Evolutionary conservation across 2,329 filamentous ascomycete genomes (phyloP), one percentile per base, ranked within the genome.

Genomic region (Phyllosticta citribraziliensis): DNA sequence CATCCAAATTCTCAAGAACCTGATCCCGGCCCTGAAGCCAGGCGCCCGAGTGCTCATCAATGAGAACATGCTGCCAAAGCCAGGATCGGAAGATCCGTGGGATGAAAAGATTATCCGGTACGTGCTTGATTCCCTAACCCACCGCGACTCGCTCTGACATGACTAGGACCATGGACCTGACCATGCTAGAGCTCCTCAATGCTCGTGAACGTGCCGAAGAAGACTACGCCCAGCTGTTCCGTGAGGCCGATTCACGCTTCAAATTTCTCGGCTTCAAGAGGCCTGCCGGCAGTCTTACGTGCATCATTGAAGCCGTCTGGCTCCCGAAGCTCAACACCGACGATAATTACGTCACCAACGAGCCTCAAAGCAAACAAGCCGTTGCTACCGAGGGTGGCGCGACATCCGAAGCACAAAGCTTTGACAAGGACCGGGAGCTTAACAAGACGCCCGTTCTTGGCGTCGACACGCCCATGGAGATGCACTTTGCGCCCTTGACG

Each of bases 51-150:
- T 64, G 30, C 59, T 64, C 22, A 58, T 64, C 47, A 62, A 64
- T 33, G 65, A 67, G 19, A 66, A 68, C 3, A 65, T 73, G 14
- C 66, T 70, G 20, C 68, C 70, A 17, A 67, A 64, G 8, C 66
- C 70, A 10, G 62, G 62, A 9, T 58, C 63, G 17, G 66, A 64
- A 56, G 52, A 60, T 33, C 40, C 53, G 2, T 64, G 59, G 58
- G 58, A 64, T 24, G 63, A 63, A 52, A 61, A 63, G 58, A 63
- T 63, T 20, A 59, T 62, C 56, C 57, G 61, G 61, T 59, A 51
- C n/a, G 35, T 54, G 40, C 1, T 55, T 20, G 51, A 55, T 52
- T 10, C 17, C 47, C 30, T 5, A 27, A 25, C 35, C 54, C 53
- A 8, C 55, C 55, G 8, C 25, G 24, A 17, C 27, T 17, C 19